phyloP scores from a whole-genome alignment of 805 yeast genomes.

The Pichia thaimueangensis region DNA sequence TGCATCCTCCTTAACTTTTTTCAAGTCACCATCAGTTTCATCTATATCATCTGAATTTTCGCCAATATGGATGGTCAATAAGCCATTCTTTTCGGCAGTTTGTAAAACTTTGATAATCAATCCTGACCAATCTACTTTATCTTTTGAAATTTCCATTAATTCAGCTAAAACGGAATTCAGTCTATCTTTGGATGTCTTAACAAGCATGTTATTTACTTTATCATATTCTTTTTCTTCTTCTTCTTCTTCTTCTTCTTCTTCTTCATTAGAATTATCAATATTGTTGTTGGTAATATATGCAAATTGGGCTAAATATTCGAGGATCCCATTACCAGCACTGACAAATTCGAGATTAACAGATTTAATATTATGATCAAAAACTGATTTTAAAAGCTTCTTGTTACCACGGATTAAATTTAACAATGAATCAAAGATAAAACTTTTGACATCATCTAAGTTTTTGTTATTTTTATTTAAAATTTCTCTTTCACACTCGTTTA shows the following conservation, averaged over 20 bases:
- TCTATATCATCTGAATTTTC: too few species aligned
- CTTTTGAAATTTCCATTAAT: constrained; percentile 15
- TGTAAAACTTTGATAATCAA: constrained; percentile 27
- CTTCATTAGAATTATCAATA: background rate
- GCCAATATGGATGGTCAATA: constrained; percentile 16
- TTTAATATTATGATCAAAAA: background rate
- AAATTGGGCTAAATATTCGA: constrained; percentile 2
- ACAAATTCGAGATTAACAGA: background rate
- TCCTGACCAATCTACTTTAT: constrained; percentile 15
- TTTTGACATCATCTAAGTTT: constrained; percentile 8
- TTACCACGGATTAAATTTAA: constrained; percentile 12
- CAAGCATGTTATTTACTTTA: too few species aligned
- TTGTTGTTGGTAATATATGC: background rate
- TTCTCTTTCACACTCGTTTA: constrained; percentile 6
- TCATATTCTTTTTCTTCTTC: too few species aligned
- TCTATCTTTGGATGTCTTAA: constrained; percentile 42
- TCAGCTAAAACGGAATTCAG: constrained; percentile 58
- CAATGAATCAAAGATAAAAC: constrained; percentile 10
- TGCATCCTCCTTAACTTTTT: constrained; percentile 36
- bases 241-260: too few species aligned
- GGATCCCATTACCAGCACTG: background rate
- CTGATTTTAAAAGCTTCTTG: constrained; percentile 7
- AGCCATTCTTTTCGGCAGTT: constrained; percentile 33
- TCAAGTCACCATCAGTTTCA: constrained; percentile 47
- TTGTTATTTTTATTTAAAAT: constrained; percentile 10